Percentiles rank a stretch among this genome's conserved stretches.
These are phyloP conservation scores for Kluyveromyces wickerhamii DNA, from an alignment of 805 yeast species.

Conservation along the genomic window DNA sequence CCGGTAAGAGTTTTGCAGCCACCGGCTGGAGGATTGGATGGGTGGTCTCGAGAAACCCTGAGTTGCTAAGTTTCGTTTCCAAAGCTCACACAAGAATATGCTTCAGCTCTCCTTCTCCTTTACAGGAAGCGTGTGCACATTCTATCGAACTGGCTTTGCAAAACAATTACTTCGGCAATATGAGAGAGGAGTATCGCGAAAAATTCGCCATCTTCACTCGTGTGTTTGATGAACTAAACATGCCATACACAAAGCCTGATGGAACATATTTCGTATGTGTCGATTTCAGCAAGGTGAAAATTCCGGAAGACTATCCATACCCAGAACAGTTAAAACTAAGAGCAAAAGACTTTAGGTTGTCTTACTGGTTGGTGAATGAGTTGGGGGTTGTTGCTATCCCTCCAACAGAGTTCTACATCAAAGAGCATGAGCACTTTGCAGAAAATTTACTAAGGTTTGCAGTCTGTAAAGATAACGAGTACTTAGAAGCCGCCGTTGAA, in stretches of 20 bases:
- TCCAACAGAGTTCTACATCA: conserved; percentile 86
- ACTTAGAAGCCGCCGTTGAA: conserved; percentile 73
- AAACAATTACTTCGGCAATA: conserved; percentile 59
- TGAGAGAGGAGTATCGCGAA: conserved; percentile 56
- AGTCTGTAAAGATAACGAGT: conserved; percentile 84
- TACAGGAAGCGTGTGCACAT: conserved; percentile 85
- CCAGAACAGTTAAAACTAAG: conserved; percentile 62
- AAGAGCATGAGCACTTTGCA: conserved; percentile 63
- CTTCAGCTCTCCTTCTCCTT: conserved; percentile 82
- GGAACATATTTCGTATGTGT: conserved; percentile 93
- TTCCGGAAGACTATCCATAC: conserved; percentile 64
- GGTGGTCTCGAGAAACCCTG: conserved; percentile 75
- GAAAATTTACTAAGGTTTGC: conserved; percentile 89
- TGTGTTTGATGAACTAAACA: conserved; percentile 76
- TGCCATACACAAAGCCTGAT: conserved; percentile 85
- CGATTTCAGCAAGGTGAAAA: conserved; percentile 71
- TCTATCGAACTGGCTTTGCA: conserved; percentile 58
- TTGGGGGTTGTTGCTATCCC: conserved; percentile 95
- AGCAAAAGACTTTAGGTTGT: conserved; percentile 80
- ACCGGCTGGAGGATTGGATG: conserved; percentile 99
- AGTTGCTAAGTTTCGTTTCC: conserved; percentile 68
- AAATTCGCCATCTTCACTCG: conserved; percentile 68
- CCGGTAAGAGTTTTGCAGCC: conserved; percentile 97
- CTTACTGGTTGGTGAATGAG: conserved; percentile 89
- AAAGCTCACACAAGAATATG: conserved; percentile 93